Conservation (phyloP, 1,139 yeast genomes). For the Nakaseomyces uthaithaninus region DNA sequence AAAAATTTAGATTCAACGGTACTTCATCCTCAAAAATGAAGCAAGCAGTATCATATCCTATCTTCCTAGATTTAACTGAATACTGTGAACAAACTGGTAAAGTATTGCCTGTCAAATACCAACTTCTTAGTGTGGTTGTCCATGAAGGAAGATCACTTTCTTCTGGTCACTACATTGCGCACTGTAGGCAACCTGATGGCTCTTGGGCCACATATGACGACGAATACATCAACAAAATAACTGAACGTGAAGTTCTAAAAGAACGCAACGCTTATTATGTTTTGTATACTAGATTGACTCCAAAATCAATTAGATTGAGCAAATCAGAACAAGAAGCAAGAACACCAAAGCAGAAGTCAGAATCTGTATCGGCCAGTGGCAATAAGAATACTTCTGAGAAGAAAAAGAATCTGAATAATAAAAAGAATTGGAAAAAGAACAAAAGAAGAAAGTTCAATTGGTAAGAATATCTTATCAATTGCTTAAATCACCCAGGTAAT, state of each 20-base stretch:
- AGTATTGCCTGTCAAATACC: conserved; percentile 51
- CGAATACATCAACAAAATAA: conserved; percentile 68
- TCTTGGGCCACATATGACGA: conserved; percentile 93
- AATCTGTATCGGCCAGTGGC: conserved; percentile 4
- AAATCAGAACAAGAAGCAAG: not conserved
- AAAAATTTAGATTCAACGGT: conserved; percentile 83
- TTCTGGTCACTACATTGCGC: conserved; percentile 89
- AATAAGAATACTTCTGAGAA: conserved; percentile 8
- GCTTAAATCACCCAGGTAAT: no score
- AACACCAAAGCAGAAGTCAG: not conserved
- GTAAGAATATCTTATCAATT: no score
- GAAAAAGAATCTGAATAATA: conserved; percentile 11
- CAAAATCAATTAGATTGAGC: conserved; percentile 28
- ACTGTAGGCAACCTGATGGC: conserved; percentile 85
- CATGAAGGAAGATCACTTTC: conserved; percentile 92
- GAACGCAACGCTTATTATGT: conserved; percentile 88
- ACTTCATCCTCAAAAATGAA: conserved; percentile 72
- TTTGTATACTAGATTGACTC: conserved; percentile 68
- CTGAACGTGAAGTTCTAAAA: conserved; percentile 64
- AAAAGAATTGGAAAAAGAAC: conserved; percentile 21
- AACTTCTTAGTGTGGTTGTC: conserved; percentile 75
- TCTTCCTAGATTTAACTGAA: conserved; percentile 61
- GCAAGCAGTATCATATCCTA: conserved; percentile 75
- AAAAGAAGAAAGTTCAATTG: conserved; percentile 24
- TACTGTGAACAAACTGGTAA: conserved; percentile 33